Conservation (phyloP, 2,329 filamentous ascomycete species). For the Mycosphaerella sp. region DNA sequence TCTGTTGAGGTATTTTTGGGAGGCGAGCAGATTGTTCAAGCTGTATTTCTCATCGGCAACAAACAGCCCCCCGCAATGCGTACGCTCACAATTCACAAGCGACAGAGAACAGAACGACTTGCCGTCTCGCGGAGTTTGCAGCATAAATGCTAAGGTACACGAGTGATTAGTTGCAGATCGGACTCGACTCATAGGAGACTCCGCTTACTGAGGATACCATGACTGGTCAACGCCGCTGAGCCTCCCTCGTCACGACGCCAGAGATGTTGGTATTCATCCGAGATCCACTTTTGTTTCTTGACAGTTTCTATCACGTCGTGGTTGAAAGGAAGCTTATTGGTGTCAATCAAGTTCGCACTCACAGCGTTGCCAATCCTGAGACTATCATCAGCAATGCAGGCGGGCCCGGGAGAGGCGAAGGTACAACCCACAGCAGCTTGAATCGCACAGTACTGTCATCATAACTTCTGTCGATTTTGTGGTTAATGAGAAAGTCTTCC, state of each 20-base stretch:
- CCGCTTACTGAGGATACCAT: conserved; percentile 28
- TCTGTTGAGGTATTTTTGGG: conserved; percentile 29
- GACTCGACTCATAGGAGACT: neutral
- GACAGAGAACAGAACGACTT: conserved; percentile 32
- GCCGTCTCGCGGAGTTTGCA: conserved; percentile 33
- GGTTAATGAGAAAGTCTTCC: conserved; percentile 31
- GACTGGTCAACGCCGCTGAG: conserved; percentile 28
- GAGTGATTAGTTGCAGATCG: neutral
- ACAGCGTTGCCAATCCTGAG: conserved; percentile 23
- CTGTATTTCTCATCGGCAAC: conserved; percentile 28
- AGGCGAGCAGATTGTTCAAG: conserved; percentile 26
- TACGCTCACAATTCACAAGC: conserved; percentile 30
- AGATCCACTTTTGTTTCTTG: conserved; percentile 30
- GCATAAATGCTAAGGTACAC: conserved; percentile 24
- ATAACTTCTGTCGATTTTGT: conserved; percentile 34
- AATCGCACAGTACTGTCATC: conserved; percentile 33
- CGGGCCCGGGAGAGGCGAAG: neutral
- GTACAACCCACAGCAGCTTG: conserved; percentile 29
- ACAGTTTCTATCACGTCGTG: conserved; percentile 24
- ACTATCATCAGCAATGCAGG: neutral
- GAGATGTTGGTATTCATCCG: conserved; percentile 32
- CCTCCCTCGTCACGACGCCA: conserved; percentile 33
- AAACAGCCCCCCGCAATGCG: conserved; percentile 30
- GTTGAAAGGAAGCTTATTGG: conserved; percentile 24
- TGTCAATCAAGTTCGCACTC: conserved; percentile 29